A percentile compares a stretch with the other conserved stretches of the same genome.
Conservation (phyloP, 805 yeast species). For the Yamadazyma ubonensis region DNA sequence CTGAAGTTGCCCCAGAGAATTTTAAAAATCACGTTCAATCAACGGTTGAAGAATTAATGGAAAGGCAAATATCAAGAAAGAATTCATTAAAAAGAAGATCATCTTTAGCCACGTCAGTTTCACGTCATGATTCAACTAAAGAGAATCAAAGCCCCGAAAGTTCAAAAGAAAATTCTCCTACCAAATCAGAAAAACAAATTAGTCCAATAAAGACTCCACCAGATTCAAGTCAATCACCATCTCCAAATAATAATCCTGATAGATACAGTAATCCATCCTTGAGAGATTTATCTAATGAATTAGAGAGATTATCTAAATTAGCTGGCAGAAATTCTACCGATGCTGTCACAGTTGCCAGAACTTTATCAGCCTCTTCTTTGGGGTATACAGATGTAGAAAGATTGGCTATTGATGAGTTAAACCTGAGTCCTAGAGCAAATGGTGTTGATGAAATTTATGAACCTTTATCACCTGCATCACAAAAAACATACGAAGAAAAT, state of each 20-base stretch:
- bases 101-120: conserved; percentile 20
- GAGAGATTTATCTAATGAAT: conserved; percentile 69
- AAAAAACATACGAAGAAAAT: conserved; percentile 14
- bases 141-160: conserved; percentile 9
- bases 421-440: conserved; percentile 20
- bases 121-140: conserved; percentile 13
- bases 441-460: conserved; percentile 24
- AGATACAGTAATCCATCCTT: conserved; percentile 56
- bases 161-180: conserved; percentile 8
- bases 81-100: conserved; percentile 27
- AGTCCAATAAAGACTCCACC: conserved; percentile 6
- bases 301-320: conserved; percentile 68
- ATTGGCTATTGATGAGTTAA: conserved; percentile 38
- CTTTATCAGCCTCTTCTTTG: conserved; percentile 68
- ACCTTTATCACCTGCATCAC: conserved; percentile 16
- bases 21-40: conserved; percentile 64
- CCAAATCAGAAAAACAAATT: neutral
- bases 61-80: conserved; percentile 31
- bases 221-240: conserved; percentile 3
- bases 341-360: conserved; percentile 79
- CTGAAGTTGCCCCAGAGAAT: conserved; percentile 91
- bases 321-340: conserved; percentile 80
- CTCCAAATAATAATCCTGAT: conserved; percentile 4
- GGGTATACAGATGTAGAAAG: conserved; percentile 55
- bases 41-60: conserved; percentile 52